Evolutionary conservation across 768 basidiomycete species (phyloP), one percentile per base, ranked within the genome.

Genomic region (Phlegmacium glaucopus): DNA sequence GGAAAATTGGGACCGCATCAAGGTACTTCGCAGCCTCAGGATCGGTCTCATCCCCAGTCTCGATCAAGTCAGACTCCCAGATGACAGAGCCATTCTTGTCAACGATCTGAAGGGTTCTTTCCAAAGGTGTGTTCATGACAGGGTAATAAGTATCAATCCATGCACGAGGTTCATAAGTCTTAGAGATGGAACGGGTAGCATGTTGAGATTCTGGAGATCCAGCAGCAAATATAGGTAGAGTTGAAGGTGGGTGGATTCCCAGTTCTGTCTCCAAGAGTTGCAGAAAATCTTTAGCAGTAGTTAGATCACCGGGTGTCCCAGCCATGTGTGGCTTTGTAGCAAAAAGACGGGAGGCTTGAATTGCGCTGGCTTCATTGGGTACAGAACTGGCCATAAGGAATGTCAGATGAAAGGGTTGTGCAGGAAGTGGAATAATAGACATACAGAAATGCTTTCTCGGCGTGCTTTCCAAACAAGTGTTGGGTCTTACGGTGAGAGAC

Each of bases 61-160:
- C 58, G 5, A 57, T 50, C 16, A 60, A 34, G 37, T 47, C 51
- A 5, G 55, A 50, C 30, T 49, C 71, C 83, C 88, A 86, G 12
- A 74, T 60, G 6, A 72, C 59, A 17, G 67, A 57, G 4, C 81
- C n/a, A n/a, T 79, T 71, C 15, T 76, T 72, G 27, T 71, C 79
- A 39, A 88, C 68, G 27, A 93, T 79, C 42, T 84, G 75, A 7
- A 92, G 66, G 46, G 75, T 78, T 38, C 82, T 76, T 40, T 84
- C 78, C 5, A 85, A 71, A 1, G 90, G 81, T 0, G 79, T 84
- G 64, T 94, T 90, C 72, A 94, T 72, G 25, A 91, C 72, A 1
- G 94, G 91, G 65, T 87, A 94, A 65, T 96, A 94, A 35, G 77
- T 75, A 53, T 90, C 87, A 47, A 91, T 80, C 88, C 90, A 92